Base-by-base conservation (phyloP, 345 rosid genomes). In the Anacardium occidentale region DNA sequence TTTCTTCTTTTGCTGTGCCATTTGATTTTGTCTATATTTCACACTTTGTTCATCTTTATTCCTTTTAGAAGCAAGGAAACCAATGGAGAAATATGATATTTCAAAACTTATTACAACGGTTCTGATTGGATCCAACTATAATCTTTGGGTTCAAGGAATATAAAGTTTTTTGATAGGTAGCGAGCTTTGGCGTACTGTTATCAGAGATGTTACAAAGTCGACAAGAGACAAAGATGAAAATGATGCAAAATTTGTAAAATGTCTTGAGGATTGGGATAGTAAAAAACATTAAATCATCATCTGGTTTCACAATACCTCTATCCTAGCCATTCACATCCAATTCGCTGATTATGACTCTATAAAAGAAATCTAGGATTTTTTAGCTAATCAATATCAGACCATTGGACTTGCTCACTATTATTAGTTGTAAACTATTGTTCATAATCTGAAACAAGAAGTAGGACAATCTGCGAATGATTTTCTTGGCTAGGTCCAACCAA, bases 401-500 rank as follows among this genome's bases (percentile, higher is more conserved):
- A 17, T 4, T 55, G 7, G 69, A 3, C 54, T 65, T 65, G 50
- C 6, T 10, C 48, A 52, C 61, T 68, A 68, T 21, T 68, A 25
- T 51, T 9, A 68, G 2, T 15, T 55, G 7, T 68, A 10, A 9
- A 65, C 0, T 34, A 4, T 52, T 37, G 15, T 65, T 65, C 18
- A 34, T 0, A 29, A 29, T 29, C 32, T 29, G 32, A 29, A 29
- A 29, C 32, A 70, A 56, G 76, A 64, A n/a, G 8, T 3, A 13
- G 20, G 73, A 3, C 68, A 68, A 17, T 68, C 54, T 26, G 48
- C 68, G 7, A 67, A 74, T 42, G 45, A 65, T 42, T 74, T 74
- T 54, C 42, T 74, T n/a, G 45, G 45, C 5, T 8, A 62, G 15
- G 60, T 72, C 3, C 68, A 72, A 21, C 68, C 68, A 1, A 61